Evolutionary conservation across 345 rosid species (phyloP), one percentile per base, ranked within the genome.

Genomic region (Erysimum cheiranthoides): DNA sequence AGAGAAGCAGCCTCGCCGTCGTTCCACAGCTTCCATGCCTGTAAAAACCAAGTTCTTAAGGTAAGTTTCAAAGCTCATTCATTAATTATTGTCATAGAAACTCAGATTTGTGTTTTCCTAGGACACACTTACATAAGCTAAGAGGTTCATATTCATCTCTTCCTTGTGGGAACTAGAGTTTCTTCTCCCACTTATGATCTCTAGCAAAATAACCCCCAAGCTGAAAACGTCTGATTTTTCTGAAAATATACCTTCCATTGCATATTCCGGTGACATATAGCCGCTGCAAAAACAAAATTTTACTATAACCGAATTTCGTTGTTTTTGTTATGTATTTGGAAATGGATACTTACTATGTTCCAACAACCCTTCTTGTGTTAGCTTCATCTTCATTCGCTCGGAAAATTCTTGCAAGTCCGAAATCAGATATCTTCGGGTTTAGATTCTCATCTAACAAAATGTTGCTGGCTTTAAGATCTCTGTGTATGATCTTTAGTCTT

Each of bases 201-300:
- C 86, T 12, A 86, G 60, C 30, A 83, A 10, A 56, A 86, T 35
- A n/a, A 86, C 84, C 0, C 85, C 84, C 7, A 83, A 78, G 60
- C 83, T 84, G 47, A 73, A 84, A 49, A 81, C 83, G 31, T 86
- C 78, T 1, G 82, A 86, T 66, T 82, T 86, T 60, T 83, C 78
- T 1, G 82, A 88, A 46, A 80, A 85, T 1, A 43, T 5, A 5
- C 86, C 90, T 70, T 53, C 56, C 68, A 86, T 81, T 42, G 83
- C 83, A 73, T 84, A 83, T 70, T 88, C 83, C 0, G 81, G 85
- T 27, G 87, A 61, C 89, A 85, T 88, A 25, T 83, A 88, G 5
- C 86, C 90, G 4, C 84, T 84, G 73, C 57, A 75, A 49, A 45
- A 18, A 51, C 35, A 73, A 14, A 11, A 11, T 30, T 14, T 39